Base-by-base conservation (phyloP, 331 rosid species). In the Acacia concinna region DNA sequence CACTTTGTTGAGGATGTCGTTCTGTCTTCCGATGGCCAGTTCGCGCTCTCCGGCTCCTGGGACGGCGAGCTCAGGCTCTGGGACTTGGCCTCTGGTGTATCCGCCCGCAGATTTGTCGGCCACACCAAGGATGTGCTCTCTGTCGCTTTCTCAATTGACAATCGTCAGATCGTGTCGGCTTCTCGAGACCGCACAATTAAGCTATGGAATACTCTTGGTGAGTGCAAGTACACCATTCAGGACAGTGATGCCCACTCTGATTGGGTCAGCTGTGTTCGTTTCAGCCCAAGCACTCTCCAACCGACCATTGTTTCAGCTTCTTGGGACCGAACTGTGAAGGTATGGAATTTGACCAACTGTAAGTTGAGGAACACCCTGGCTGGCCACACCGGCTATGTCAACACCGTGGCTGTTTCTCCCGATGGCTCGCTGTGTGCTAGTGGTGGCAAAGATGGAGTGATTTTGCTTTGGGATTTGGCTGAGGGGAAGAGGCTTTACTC, bases 41-140 rank as follows among this genome's bases (percentile, higher is more conserved):
- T 96, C 73, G 99, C 99, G 0, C 98, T 96, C 4, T 96, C 99
- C 21, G 99, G 99, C 4, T 91, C 99, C 20, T 96, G 98, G 99
- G 99, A 96, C 82, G 97, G 97, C 17, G 99, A 96, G 86, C 98
- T 96, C 81, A 91, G 99, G 30, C 95, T 96, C 7, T 96, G 99
- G 99, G 99, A 96, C 46, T 84, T 96, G 11, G 86, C 92, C 25
- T 78, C 90, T 5, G 99, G 99, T 0, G 83, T 83, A 37, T 88
- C 99, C n/a, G 91, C 99, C 0, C 94, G 99, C 32, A 82, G 98
- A 25, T 96, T 96, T 15, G 98, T 93, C 0, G 99, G 99, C 0
- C 99, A 96, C 87, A 91, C 99, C 0, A 96, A 93, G 75, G 99
- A 96, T 5, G 99, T 96, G 1, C 90, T 96, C 37, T 96, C 99